phyloP scores from a whole-genome alignment of 495 filamentous ascomycete genomes.

The Tetracladium setigerum region DNA sequence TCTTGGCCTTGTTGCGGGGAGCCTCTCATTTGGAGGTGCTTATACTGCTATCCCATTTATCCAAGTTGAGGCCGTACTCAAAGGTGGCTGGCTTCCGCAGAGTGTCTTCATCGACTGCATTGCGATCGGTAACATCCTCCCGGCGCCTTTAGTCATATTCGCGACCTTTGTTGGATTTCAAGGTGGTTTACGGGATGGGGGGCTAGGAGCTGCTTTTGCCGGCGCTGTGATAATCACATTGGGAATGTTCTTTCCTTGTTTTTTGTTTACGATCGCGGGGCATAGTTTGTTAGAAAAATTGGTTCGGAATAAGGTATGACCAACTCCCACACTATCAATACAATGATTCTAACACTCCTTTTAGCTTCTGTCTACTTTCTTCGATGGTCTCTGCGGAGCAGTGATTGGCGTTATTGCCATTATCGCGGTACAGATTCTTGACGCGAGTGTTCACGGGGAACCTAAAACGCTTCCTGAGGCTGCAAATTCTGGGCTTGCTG shows the following conservation, averaged over 20 bases:
- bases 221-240: slow-evolving; percentile 29
- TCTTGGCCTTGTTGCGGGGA: slow-evolving; percentile 29
- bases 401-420: slow-evolving; percentile 33
- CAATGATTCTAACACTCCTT: not conserved
- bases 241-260: slow-evolving; percentile 32
- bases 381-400: slow-evolving; percentile 28
- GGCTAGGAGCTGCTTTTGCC: slow-evolving; percentile 24
- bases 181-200: slow-evolving; percentile 23
- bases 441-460: slow-evolving; percentile 21
- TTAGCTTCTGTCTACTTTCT: slow-evolving; percentile 27
- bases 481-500: slow-evolving; percentile 20
- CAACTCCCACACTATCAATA: not conserved
- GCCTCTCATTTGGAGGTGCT: slow-evolving; percentile 29
- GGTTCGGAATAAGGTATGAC: slow-evolving; percentile 27
- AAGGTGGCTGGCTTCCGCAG: slow-evolving; percentile 27
- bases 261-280: slow-evolving; percentile 30
- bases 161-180: slow-evolving; percentile 31
- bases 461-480: slow-evolving; percentile 9
- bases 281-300: slow-evolving; percentile 27
- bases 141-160: slow-evolving; percentile 32
- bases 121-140: slow-evolving; percentile 30
- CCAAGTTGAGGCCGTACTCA: slow-evolving; percentile 31
- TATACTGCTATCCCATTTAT: slow-evolving; percentile 33
- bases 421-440: slow-evolving; percentile 23
- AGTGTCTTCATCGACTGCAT: slow-evolving; percentile 31